phyloP scores from a whole-genome alignment of 805 yeast species.

The Candida sakaeoensis region DNA sequence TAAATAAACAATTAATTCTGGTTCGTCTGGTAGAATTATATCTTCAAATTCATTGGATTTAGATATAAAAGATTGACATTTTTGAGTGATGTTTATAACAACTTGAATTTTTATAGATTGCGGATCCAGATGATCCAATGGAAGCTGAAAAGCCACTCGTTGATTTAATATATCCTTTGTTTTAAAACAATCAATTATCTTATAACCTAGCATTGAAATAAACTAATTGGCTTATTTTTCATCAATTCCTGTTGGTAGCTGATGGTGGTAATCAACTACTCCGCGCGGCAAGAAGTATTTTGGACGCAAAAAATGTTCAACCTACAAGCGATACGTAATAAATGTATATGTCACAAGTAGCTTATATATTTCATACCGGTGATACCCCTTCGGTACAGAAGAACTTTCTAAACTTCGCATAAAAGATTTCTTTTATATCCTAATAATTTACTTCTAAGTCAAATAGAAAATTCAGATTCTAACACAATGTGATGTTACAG shows the following conservation, averaged over 20 bases:
- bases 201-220: slow-evolving; percentile 9
- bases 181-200: slow-evolving; percentile 20
- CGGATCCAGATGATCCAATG: slow-evolving; percentile 16
- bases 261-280: no score
- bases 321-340: no score
- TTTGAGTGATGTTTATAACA: slow-evolving; percentile 32
- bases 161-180: slow-evolving; percentile 19
- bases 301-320: no score
- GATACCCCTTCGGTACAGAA: neutral
- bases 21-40: slow-evolving; percentile 22
- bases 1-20: slow-evolving; percentile 39
- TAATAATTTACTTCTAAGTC: no score
- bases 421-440: no score
- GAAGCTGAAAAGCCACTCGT: slow-evolving; percentile 20
- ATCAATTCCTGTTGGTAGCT: no score
- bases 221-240: no score
- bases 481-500: no score
- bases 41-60: slow-evolving; percentile 14
- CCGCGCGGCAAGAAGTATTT: no score
- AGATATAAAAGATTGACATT: slow-evolving; percentile 15
- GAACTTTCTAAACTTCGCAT: no score
- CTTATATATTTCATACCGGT: neutral
- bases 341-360: no score
- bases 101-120: slow-evolving; percentile 15
- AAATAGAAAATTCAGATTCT: no score